These are phyloP conservation scores for Hordeum pubiflorum DNA, from an alignment of 202 grass and related monocot genomes.

Conservation along the genomic window DNA sequence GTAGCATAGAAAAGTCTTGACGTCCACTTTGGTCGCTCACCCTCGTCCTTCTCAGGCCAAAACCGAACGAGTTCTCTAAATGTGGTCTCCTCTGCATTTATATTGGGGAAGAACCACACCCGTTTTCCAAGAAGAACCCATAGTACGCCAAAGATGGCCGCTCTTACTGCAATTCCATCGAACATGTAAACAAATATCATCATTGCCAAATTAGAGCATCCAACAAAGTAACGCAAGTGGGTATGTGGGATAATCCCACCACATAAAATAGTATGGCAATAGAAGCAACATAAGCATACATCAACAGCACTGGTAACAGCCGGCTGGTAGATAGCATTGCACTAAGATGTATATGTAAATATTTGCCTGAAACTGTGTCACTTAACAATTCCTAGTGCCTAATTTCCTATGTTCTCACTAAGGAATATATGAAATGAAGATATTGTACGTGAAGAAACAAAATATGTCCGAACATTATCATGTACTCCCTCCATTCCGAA, in stretches of 20 bases:
- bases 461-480: background rate
- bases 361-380: background rate
- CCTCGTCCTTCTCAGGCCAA: constrained; percentile 95
- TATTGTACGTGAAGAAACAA: background rate
- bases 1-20: constrained; percentile 77
- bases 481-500: no score
- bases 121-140: constrained; percentile 91
- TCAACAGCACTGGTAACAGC: background rate
- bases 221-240: background rate
- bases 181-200: constrained; percentile 15
- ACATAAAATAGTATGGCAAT: background rate
- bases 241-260: background rate
- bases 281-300: constrained; percentile 6
- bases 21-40: constrained; percentile 75
- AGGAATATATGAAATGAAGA: background rate
- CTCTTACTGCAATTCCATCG: constrained; percentile 63
- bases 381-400: constrained; percentile 8
- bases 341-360: background rate
- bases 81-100: constrained; percentile 97
- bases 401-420: background rate
- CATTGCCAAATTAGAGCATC: constrained; percentile 5
- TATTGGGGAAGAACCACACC: constrained; percentile 99
- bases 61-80: constrained; percentile 89
- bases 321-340: background rate
- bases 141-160: constrained; percentile 67